Evolutionary conservation across 2,329 filamentous ascomycete species (phyloP).

Genomic region (Trichophyton simii): DNA sequence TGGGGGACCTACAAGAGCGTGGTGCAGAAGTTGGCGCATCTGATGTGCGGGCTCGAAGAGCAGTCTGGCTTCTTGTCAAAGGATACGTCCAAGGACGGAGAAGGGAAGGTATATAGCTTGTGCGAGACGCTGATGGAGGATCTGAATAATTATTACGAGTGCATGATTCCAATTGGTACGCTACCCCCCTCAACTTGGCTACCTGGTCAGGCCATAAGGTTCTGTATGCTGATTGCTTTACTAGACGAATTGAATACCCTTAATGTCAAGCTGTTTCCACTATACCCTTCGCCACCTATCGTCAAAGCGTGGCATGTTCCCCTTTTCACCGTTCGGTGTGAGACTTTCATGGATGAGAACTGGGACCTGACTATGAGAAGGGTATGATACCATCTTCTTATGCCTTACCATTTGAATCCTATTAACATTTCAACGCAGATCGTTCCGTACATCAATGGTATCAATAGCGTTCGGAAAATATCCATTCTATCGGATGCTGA

Average conservation of each 20-base stretch:
- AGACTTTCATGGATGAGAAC: conserved; percentile 41
- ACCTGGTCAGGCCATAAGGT: no score
- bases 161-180: conserved; percentile 90
- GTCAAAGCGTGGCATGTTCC: conserved; percentile 87
- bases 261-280: conserved; percentile 90
- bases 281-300: conserved; percentile 60
- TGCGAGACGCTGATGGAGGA: conserved; percentile 87
- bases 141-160: conserved; percentile 92
- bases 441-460: conserved; percentile 76
- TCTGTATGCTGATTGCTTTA: background rate
- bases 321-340: conserved; percentile 50
- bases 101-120: conserved; percentile 48
- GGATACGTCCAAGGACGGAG: conserved; percentile 33
- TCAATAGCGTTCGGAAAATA: conserved; percentile 79
- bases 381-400: conserved; percentile 22
- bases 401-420: background rate
- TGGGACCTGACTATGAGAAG: conserved; percentile 44
- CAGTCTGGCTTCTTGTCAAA: conserved; percentile 64
- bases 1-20: conserved; percentile 72
- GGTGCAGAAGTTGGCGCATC: conserved; percentile 68
- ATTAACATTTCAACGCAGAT: conserved; percentile 37
- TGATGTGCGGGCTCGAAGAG: conserved; percentile 83
- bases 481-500: conserved; percentile 76
- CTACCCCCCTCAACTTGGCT: conserved; percentile 12
- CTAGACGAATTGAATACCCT: conserved; percentile 83